Base-by-base conservation (phyloP, 495 filamentous ascomycete species). In the Penicillium verhagenii region DNA sequence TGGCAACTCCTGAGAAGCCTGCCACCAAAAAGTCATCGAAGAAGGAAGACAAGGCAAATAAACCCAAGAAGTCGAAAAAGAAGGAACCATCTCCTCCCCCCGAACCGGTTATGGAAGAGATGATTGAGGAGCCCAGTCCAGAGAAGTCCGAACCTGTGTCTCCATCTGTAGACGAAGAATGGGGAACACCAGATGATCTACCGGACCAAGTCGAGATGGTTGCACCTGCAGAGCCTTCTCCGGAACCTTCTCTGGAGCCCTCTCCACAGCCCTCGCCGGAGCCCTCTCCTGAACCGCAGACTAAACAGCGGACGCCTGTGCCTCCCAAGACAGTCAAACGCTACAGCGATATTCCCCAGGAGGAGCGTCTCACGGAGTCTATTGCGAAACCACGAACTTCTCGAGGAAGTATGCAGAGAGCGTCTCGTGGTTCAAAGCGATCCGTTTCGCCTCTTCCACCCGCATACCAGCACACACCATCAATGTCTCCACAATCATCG, bases 401-500 rank as follows among this genome's bases (percentile, higher is more conserved):
- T 6, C 40, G 46, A 46, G 37, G 35, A 20, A 55, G 51, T 11
- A 42, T 60, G 28, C 59, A 37, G 16, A 50, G 43, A 13, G 25
- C 23, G 23, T 46, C 55, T 8, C 47, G 46, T 20, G 50, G 58
- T 21, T 57, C 65, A 18, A 47, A 59, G 19, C 60, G 45, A 37
- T 47, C 61, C n/a, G 59, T 70, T 11, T 74, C 73, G 19, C 73
- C 70, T 11, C 63, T 71, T 10, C 70, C 68, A 6, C 46, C 63
- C 47, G 24, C 58, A 33, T 66, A 61, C 7, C 66, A 61, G 50
- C 65, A 54, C 44, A 73, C 80, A 1, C 83, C 83, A 5, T 85
- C 85, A 1, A 77, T 79, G 43, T 88, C 89, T 9, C 84, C 86
- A 0, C 87, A 90, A 54, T 85, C 88, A 4, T 91, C 89, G n/a